A percentile compares a stretch with the other conserved stretches of the same genome.
phyloP scores from a whole-genome alignment of 257 asterid genomes.

The Nicotiana tomentosiformis region DNA sequence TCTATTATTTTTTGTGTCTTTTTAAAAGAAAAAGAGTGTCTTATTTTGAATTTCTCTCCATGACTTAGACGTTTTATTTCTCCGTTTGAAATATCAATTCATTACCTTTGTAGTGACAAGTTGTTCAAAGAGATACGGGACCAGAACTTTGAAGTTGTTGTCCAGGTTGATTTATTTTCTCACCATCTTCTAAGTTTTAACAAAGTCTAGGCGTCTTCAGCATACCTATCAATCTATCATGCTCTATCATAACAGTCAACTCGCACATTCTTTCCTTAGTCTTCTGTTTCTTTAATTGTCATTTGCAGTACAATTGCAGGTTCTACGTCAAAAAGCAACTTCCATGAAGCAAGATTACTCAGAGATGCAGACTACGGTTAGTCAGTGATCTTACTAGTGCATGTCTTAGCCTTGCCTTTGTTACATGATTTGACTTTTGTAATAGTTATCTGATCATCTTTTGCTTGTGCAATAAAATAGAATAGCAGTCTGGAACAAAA shows the following conservation, averaged over 20 bases:
- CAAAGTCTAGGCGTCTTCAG: background rate
- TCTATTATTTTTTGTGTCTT: background rate
- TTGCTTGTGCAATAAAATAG: no score
- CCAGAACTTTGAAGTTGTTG: constrained; percentile 93
- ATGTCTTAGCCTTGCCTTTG: constrained; percentile 14
- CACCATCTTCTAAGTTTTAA: background rate
- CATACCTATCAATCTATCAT: constrained; percentile 6
- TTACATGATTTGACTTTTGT: constrained; percentile 3
- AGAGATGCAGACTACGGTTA: constrained; percentile 80
- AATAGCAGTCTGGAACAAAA: no score
- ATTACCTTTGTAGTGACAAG: constrained; percentile 62
- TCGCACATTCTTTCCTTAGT: constrained; percentile 5
- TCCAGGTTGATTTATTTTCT: constrained; percentile 68
- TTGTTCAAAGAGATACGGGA: constrained; percentile 95
- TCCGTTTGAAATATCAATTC: background rate
- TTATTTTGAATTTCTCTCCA: background rate
- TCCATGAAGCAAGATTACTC: constrained; percentile 97
- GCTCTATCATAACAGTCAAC: background rate
- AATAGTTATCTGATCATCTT: no score
- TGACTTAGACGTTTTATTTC: background rate
- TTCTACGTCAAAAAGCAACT: constrained; percentile 96
- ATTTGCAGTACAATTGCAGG: constrained; percentile 63
- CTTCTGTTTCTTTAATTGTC: constrained; percentile 35
- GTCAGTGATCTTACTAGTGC: constrained; percentile 21
- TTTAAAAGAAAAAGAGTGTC: background rate